phyloP scores from a whole-genome alignment of 2,329 filamentous ascomycete species.

The Scedosporium apiospermum region DNA sequence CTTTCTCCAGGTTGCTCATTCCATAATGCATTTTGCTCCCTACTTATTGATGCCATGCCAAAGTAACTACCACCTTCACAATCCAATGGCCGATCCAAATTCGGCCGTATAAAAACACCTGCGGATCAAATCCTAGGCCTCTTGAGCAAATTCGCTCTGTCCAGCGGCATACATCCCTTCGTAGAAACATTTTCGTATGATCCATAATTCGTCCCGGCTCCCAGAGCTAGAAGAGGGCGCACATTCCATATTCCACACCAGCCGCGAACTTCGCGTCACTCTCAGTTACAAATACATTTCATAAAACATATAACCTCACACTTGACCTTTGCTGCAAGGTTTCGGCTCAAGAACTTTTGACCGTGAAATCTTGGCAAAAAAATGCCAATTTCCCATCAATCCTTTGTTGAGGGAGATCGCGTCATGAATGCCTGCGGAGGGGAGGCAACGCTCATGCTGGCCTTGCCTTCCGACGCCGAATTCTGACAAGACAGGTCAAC shows the following conservation, averaged over 20 bases:
- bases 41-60: too few relatives aligned
- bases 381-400: neutral
- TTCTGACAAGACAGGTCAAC: slow-evolving; percentile 9
- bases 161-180: too few relatives aligned
- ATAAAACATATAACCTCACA: neutral
- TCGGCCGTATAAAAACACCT: too few relatives aligned
- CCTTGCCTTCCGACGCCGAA: slow-evolving; percentile 7
- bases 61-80: too few relatives aligned
- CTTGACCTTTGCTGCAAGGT: neutral
- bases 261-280: neutral
- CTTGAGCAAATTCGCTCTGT: too few relatives aligned
- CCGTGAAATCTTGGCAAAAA: neutral
- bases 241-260: neutral
- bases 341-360: neutral
- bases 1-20: too few relatives aligned
- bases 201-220: neutral
- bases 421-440: slow-evolving; percentile 8
- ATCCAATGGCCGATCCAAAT: too few relatives aligned
- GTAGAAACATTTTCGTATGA: too few relatives aligned
- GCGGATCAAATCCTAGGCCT: too few relatives aligned
- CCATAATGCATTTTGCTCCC: too few relatives aligned
- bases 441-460: slow-evolving; percentile 6
- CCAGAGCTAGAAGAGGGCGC: neutral
- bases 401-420: neutral
- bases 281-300: neutral